Conservation (phyloP, 805 yeast species). For the Nakazawaea laoshanensis region DNA sequence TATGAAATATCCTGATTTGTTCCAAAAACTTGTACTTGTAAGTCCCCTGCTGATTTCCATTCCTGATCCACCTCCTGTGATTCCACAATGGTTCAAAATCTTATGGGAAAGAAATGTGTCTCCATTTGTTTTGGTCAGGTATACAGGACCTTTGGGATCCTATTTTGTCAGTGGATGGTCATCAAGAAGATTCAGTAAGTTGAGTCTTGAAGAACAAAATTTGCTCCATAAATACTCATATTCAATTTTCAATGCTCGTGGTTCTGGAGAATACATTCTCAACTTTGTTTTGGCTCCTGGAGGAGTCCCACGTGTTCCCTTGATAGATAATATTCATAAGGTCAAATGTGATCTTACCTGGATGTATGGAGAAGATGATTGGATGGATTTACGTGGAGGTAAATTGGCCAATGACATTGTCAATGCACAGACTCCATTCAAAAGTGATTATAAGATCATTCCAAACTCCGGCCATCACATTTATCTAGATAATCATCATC, state of each 20-base stretch:
- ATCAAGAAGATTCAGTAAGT: constrained; percentile 62
- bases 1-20: constrained; percentile 47
- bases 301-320: constrained; percentile 77
- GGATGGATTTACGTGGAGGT: constrained; percentile 53
- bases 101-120: constrained; percentile 76
- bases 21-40: constrained; percentile 63
- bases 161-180: constrained; percentile 87
- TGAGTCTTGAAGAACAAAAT: constrained; percentile 34
- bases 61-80: constrained; percentile 30
- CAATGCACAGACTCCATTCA: constrained; percentile 17
- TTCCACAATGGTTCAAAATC: constrained; percentile 71
- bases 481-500: constrained; percentile 56
- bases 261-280: constrained; percentile 90
- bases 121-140: constrained; percentile 76
- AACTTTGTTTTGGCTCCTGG: constrained; percentile 85
- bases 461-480: constrained; percentile 68
- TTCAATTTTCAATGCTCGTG: constrained; percentile 74
- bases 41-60: constrained; percentile 84
- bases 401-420: constrained; percentile 27
- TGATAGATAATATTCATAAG: constrained; percentile 41
- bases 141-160: constrained; percentile 77
- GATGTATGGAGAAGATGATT: constrained; percentile 76
- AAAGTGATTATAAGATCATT: constrained; percentile 22
- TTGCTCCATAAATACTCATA: constrained; percentile 74
- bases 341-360: constrained; percentile 60